phyloP scores from a whole-genome alignment of 1,139 yeast genomes.

The Magnusiomyces paraingens region DNA sequence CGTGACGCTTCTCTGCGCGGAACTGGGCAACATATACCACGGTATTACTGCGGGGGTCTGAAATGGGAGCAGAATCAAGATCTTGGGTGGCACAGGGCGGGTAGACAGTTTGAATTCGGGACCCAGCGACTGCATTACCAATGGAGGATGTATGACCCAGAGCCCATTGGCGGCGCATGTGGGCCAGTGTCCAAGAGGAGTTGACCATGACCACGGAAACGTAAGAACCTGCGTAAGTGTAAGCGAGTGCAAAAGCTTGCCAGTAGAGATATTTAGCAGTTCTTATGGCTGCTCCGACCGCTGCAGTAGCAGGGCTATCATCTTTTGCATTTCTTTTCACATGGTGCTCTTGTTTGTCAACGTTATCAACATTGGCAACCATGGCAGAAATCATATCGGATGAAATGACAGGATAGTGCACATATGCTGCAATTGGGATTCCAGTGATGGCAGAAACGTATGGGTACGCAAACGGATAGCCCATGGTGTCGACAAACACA shows the following conservation, averaged over 20 bases:
- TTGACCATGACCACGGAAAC: conserved; percentile 67
- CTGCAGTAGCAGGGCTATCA: no score
- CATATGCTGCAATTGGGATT: conserved; percentile 78
- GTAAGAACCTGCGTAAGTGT: conserved; percentile 58
- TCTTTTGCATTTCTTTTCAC: no score
- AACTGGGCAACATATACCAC: conserved; percentile 85
- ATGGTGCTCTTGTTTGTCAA: no score
- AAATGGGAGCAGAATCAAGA: conserved; percentile 29
- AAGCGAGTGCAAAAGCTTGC: conserved; percentile 52
- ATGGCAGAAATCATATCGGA: conserved; percentile 61
- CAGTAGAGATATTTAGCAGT: conserved; percentile 60
- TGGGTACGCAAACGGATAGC: conserved; percentile 74
- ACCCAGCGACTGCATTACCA: not conserved
- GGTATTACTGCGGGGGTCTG: conserved; percentile 42
- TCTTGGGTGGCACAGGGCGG: conserved; percentile 82
- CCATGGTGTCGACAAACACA: conserved; percentile 91
- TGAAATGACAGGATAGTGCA: conserved; percentile 91
- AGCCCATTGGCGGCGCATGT: conserved; percentile 59
- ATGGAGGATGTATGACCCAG: conserved; percentile 28
- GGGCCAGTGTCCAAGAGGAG: conserved; percentile 87
- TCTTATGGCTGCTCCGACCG: conserved; percentile 14
- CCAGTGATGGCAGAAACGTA: conserved; percentile 44
- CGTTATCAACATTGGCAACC: conserved; percentile 19
- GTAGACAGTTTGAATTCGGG: conserved; percentile 47
- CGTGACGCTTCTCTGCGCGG: conserved; percentile 92